Conservation (phyloP, 2,329 filamentous ascomycete genomes). For the Pseudogymnoascus sp. region DNA sequence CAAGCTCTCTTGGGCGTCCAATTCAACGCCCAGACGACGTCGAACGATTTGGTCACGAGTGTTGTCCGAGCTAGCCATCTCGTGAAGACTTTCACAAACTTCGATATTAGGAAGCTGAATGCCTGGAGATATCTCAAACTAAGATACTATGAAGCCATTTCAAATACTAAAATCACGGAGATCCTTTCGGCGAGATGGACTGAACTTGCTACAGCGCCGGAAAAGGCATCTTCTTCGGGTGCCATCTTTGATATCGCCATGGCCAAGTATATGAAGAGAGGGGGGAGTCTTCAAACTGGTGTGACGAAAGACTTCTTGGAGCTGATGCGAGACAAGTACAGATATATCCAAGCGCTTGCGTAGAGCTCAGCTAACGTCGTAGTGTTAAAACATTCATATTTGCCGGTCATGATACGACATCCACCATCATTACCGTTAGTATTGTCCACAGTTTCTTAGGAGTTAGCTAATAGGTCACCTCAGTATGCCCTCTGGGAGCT, state of each 20-base stretch:
- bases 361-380: not conserved
- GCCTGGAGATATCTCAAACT: not conserved
- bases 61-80: slow-evolving; percentile 12
- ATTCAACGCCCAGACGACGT: slow-evolving; percentile 15
- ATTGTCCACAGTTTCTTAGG: not conserved
- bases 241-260: slow-evolving; percentile 16
- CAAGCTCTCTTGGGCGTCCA: slow-evolving; percentile 13
- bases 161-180: slow-evolving; percentile 2
- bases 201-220: not conserved
- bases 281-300: slow-evolving; percentile 4
- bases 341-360: not conserved
- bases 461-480: not conserved
- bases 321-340: slow-evolving; percentile 15
- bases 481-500: slow-evolving; percentile 19
- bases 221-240: not conserved
- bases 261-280: slow-evolving; percentile 15
- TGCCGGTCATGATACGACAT: slow-evolving; percentile 24
- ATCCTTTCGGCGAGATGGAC: not conserved
- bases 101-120: not conserved
- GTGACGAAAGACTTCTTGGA: slow-evolving; percentile 15
- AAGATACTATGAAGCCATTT: slow-evolving; percentile 4
- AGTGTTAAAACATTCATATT: slow-evolving; percentile 22
- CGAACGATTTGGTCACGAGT: slow-evolving; percentile 7
- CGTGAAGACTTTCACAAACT: not conserved
- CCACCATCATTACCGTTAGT: slow-evolving; percentile 8